Evolutionary conservation across 441 rosid species (phyloP).

Genomic region (Brassica hybrid): DNA sequence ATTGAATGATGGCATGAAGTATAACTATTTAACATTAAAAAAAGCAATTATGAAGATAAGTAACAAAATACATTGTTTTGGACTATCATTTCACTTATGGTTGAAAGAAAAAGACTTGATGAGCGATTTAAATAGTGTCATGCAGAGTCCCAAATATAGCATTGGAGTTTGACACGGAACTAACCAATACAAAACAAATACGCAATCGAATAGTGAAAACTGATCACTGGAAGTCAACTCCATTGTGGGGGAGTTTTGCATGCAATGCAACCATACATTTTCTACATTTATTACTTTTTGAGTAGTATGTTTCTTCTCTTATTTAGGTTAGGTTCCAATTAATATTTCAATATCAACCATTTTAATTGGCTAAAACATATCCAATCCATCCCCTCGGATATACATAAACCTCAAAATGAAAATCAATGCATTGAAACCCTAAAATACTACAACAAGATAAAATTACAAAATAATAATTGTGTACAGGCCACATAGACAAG

Average conservation of each 20-base stretch:
- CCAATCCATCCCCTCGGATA: slow-evolving; percentile 13
- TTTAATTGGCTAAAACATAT: slow-evolving; percentile 13
- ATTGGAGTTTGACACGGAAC: slow-evolving; percentile 26
- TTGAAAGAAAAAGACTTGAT: slow-evolving; percentile 13
- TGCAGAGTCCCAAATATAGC: slow-evolving; percentile 10
- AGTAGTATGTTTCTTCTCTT: slow-evolving; percentile 1
- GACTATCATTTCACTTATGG: background rate
- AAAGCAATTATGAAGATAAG: background rate
- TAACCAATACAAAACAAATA: slow-evolving; percentile 9
- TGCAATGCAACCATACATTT: slow-evolving; percentile 25
- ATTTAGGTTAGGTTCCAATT: slow-evolving; percentile 6
- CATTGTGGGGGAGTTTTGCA: slow-evolving; percentile 28
- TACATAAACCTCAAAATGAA: background rate
- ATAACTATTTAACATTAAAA: background rate
- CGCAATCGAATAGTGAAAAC: slow-evolving; percentile 5
- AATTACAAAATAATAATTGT: background rate
- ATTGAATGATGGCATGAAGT: background rate
- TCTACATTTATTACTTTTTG: slow-evolving; percentile 1
- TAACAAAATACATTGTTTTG: background rate
- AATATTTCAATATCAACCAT: background rate
- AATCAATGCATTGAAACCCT: background rate
- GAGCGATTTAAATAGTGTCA: slow-evolving; percentile 16
- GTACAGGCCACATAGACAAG: slow-evolving; percentile 21
- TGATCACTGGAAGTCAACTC: slow-evolving; percentile 30
- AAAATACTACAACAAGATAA: background rate